phyloP scores from a whole-genome alignment of 2,329 filamentous ascomycete genomes.

The Helotiales sp. region DNA sequence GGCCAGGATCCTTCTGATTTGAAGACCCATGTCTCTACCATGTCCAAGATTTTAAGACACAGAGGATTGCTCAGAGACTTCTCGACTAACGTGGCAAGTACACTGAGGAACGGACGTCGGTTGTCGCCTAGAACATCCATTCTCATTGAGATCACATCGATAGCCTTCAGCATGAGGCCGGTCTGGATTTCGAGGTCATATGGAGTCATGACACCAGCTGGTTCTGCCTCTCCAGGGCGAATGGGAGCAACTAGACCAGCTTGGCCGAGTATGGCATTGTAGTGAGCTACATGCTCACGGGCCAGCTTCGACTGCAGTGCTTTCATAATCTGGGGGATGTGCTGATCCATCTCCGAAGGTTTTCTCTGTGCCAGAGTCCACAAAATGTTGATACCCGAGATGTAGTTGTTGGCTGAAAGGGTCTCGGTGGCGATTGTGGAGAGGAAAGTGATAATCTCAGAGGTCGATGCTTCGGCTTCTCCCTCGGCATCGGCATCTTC shows the following conservation, averaged over 20 bases:
- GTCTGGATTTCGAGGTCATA: constrained; percentile 90
- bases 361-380: constrained; percentile 90
- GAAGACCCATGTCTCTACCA: constrained; percentile 98
- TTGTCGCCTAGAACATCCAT: constrained; percentile 94
- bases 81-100: constrained; percentile 92
- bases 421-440: constrained; percentile 88
- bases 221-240: constrained; percentile 53
- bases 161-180: constrained; percentile 89
- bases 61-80: constrained; percentile 87
- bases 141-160: constrained; percentile 87
- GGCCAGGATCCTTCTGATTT: constrained; percentile 93
- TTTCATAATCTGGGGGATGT: constrained; percentile 89
- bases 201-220: constrained; percentile 64
- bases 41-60: constrained; percentile 89
- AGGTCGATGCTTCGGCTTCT: constrained; percentile 78
- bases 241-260: constrained; percentile 45
- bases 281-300: constrained; percentile 87
- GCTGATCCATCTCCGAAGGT: constrained; percentile 85
- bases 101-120: constrained; percentile 89
- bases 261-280: constrained; percentile 61
- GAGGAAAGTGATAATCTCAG: constrained; percentile 85
- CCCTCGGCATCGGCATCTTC: constrained; percentile 82
- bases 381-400: constrained; percentile 88
- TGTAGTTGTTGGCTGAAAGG: constrained; percentile 78
- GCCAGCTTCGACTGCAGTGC: constrained; percentile 90